These are phyloP conservation scores for Boletus insuetus DNA, from an alignment of 768 basidiomycete species.

Conservation along the genomic window DNA sequence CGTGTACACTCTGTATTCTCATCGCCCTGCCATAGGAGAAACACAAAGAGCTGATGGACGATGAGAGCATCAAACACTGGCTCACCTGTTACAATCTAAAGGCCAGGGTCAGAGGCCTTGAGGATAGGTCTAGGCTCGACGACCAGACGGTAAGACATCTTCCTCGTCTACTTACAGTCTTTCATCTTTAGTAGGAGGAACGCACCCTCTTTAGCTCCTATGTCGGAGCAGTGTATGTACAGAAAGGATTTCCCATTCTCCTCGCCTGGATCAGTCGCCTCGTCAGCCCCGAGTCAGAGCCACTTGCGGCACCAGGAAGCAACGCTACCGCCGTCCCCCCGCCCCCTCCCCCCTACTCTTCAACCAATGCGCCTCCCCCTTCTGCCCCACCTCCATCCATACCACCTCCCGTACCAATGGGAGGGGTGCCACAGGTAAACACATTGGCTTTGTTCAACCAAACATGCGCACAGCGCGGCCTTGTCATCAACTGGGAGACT, in stretches of 20 bases:
- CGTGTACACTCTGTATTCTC: not conserved
- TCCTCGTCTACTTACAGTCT: not conserved
- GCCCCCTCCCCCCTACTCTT: conserved; percentile 27
- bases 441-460: conserved; percentile 52
- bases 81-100: conserved; percentile 49
- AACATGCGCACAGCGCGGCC: conserved; percentile 47
- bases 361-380: conserved; percentile 15
- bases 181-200: conserved; percentile 45
- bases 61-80: conserved; percentile 47
- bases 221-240: conserved; percentile 64
- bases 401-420: conserved; percentile 11
- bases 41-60: conserved; percentile 33
- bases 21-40: conserved; percentile 15
- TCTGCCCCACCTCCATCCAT: conserved; percentile 24
- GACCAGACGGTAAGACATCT: conserved; percentile 32
- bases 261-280: conserved; percentile 59
- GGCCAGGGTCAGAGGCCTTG: conserved; percentile 49
- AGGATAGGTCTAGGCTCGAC: conserved; percentile 35
- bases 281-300: conserved; percentile 45
- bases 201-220: conserved; percentile 56
- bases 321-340: conserved; percentile 10
- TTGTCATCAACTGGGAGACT: conserved; percentile 45
- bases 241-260: conserved; percentile 47
- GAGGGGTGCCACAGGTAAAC: conserved; percentile 29
- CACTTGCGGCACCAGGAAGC: conserved; percentile 19